These are phyloP conservation scores for Tolypocladium ovalisporum DNA, from an alignment of 2,329 filamentous ascomycete species.

Conservation along the genomic window DNA sequence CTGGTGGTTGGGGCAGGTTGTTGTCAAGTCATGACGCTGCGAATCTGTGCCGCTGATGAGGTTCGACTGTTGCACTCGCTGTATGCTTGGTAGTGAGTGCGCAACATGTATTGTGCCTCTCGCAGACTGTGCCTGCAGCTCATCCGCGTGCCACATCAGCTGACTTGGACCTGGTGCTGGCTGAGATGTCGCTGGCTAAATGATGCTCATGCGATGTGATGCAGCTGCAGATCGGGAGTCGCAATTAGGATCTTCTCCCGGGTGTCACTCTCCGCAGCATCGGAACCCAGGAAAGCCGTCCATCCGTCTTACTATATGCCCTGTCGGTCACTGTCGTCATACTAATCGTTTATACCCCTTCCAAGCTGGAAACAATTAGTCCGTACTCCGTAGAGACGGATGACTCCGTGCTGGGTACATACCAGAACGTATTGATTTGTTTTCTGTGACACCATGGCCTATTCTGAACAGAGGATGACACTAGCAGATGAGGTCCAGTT, in stretches of 20 bases:
- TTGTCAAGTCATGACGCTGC: background rate
- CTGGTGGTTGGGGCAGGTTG: background rate
- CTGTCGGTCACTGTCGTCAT: background rate
- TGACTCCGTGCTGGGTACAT: no score
- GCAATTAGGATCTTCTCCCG: background rate
- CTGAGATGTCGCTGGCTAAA: background rate
- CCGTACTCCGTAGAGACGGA: no score
- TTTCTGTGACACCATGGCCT: no score
- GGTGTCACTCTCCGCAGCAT: background rate
- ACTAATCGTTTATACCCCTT: background rate
- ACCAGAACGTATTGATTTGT: no score
- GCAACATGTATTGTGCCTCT: background rate
- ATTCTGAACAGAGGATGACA: no score
- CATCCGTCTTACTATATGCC: background rate
- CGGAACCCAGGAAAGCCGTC: background rate
- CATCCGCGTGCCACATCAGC: background rate
- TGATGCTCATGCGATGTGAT: background rate
- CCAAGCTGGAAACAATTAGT: background rate
- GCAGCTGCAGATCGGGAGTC: background rate
- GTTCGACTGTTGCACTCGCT: background rate
- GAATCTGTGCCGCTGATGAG: background rate
- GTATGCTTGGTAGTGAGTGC: background rate
- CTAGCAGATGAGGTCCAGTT: no score
- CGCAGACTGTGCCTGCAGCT: background rate
- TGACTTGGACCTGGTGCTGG: background rate